Base-by-base conservation (phyloP, 2,329 filamentous ascomycete genomes). In the Niveomyces coronatus region DNA sequence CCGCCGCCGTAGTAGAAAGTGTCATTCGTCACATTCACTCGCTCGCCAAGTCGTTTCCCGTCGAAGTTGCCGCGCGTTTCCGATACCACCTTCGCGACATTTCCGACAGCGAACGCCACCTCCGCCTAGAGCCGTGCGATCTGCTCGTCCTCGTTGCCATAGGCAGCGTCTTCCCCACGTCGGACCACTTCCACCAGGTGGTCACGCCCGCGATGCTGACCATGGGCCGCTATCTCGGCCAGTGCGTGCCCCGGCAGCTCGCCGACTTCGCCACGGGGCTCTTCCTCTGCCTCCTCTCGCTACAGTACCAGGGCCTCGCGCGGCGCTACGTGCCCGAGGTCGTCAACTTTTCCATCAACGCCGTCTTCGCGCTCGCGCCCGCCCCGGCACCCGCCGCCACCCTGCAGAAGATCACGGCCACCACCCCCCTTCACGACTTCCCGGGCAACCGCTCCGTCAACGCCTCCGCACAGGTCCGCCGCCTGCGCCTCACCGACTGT, bases 121-220 rank as follows among this genome's bases (percentile, higher is more conserved):
- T 78, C 24, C 57, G 63, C 7, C 76, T 68, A 49, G 72, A 57
- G 52, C 71, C 56, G 49, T 85, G 85, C 14, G 88, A 98, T 51
- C 62, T 98, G 15, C 63, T 87, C 16, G 63, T 94, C n/a, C 64
- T 98, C 24, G 88, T 85, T 1, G 87, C 85, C 0, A 76, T 95
- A 43, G 78, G 81, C 28, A 79, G 78, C 3, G 83, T 93, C 37
- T 98, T 94, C 53, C 88, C 91, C 4, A 94, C 91, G 0, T 95
- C 88, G 0, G 91, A 98, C 60, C 88, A 96, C 61, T 98, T 96
- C 60, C 91, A 98, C 52, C 82, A 91, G 50, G 85, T 96, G 24
- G 82, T 86, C 28, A 98, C 91, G 2, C 91, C 91, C 2, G 83
- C 89, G 1, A 82, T 86, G 60, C 75, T 95, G 5, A 74, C 80